Conservation (phyloP, 176 grass and related monocot genomes). For the Raddia distichophylla region DNA sequence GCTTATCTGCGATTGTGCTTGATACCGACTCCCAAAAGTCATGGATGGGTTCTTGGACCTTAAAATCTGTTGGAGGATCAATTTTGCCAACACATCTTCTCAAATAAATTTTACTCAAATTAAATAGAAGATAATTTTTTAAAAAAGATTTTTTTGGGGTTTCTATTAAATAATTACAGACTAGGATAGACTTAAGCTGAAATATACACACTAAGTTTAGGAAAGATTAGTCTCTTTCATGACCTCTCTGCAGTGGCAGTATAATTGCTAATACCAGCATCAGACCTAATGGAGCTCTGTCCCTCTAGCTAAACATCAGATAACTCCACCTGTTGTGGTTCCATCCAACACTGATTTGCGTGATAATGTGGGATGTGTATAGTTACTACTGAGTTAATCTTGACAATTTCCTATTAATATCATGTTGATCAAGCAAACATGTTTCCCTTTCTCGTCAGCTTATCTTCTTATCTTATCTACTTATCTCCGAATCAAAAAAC, state of each 20-base stretch:
- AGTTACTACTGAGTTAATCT: neutral
- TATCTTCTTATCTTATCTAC: no score
- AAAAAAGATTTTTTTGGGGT: neutral
- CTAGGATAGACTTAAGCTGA: neutral
- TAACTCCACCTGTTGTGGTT: neutral
- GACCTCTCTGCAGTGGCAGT: neutral
- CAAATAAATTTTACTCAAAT: neutral
- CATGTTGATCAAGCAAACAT: neutral
- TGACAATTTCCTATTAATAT: slow-evolving; percentile 13
- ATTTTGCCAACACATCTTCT: neutral
- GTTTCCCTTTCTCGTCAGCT: no score
- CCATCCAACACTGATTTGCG: neutral
- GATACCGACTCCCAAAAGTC: neutral
- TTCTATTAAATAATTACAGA: slow-evolving; percentile 23
- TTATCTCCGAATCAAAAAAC: no score
- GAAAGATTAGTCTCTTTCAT: neutral
- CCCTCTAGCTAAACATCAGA: slow-evolving; percentile 1
- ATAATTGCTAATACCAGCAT: neutral
- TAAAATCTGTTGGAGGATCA: neutral
- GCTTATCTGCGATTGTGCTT: neutral
- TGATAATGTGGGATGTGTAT: slow-evolving; percentile 2
- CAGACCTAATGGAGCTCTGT: neutral
- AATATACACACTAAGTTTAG: neutral
- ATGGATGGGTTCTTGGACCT: neutral
- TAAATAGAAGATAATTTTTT: neutral